Evolutionary conservation across 2,329 filamentous ascomycete genomes (phyloP).

Genomic region (Colletotrichum somersetense): DNA sequence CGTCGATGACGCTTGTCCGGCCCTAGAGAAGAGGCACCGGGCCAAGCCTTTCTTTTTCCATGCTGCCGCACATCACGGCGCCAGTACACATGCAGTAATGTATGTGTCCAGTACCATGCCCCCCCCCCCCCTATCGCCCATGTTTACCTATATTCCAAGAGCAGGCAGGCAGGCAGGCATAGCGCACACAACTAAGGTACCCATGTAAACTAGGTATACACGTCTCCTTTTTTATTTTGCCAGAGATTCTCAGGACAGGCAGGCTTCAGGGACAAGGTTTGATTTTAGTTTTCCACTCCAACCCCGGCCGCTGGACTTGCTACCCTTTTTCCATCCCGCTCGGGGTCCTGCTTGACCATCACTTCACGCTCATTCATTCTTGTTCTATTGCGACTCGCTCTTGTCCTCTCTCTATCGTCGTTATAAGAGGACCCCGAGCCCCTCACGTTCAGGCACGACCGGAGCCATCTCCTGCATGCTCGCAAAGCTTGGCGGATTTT

Average conservation of each 20-base stretch:
- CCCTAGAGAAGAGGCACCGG: constrained; percentile 4
- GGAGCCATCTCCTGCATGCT: constrained; percentile 6
- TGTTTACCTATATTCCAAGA: constrained; percentile 1
- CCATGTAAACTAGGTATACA: not conserved
- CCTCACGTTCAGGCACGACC: constrained; percentile 3
- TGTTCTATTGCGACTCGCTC: not conserved
- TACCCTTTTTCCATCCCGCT: not conserved
- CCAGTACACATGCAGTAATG: constrained; percentile 11
- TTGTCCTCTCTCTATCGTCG: not conserved
- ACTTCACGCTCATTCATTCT: not conserved
- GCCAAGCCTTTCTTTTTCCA: constrained; percentile 15
- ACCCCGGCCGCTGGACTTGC: not conserved
- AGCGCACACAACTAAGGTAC: not conserved
- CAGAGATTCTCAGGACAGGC: constrained; percentile 5
- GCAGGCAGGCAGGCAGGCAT: constrained; percentile 5
- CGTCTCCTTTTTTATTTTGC: not conserved
- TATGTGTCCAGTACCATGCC: constrained; percentile 10
- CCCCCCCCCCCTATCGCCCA: not conserved
- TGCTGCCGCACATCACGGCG: constrained; percentile 3
- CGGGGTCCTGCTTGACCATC: not conserved
- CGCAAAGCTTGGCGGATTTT: constrained; percentile 37
- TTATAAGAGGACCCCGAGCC: constrained; percentile 32
- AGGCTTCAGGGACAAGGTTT: constrained; percentile 21
- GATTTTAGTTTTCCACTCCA: constrained; percentile 9
- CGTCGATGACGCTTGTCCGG: not conserved